These are phyloP conservation scores for Taphrina deformans DNA, from an alignment of 1,139 yeast genomes.

Conservation along the genomic window DNA sequence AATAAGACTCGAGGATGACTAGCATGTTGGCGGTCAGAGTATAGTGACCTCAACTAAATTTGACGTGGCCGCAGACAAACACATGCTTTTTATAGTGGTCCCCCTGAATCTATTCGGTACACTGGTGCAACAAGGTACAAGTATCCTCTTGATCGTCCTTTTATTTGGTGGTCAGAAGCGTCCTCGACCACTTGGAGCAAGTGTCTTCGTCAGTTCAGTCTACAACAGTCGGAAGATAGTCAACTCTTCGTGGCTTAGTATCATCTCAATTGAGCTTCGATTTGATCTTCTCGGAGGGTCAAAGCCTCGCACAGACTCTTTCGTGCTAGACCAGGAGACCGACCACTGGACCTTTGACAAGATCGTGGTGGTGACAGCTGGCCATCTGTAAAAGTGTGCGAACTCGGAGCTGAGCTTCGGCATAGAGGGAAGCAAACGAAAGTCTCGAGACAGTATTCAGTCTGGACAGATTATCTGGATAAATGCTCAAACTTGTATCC, in stretches of 20 bases:
- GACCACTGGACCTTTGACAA: too few relatives aligned
- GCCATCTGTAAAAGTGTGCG: not conserved
- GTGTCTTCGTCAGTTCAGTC: not conserved
- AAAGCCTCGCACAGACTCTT: slow-evolving; percentile 2
- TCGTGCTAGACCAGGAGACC: too few relatives aligned
- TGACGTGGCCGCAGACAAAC: not conserved
- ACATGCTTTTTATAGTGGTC: not conserved
- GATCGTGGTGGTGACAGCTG: not conserved
- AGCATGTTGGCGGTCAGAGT: not conserved
- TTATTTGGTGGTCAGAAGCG: not conserved
- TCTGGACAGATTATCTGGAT: not conserved
- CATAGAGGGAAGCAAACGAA: not conserved
- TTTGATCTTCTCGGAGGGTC: not conserved
- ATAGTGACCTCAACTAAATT: slow-evolving; percentile 1
- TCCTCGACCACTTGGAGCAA: not conserved
- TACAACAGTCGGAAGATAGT: not conserved
- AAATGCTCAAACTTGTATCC: not conserved
- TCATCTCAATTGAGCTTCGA: not conserved
- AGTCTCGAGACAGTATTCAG: not conserved
- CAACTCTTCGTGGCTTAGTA: not conserved
- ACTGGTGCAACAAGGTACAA: slow-evolving; percentile 5
- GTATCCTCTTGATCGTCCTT: slow-evolving; percentile 5
- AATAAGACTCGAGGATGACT: not conserved
- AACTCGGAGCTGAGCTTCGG: not conserved
- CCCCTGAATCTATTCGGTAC: slow-evolving; percentile 9